Conservation (phyloP, 768 basidiomycete genomes). For the Hemileccinum impolitum region DNA sequence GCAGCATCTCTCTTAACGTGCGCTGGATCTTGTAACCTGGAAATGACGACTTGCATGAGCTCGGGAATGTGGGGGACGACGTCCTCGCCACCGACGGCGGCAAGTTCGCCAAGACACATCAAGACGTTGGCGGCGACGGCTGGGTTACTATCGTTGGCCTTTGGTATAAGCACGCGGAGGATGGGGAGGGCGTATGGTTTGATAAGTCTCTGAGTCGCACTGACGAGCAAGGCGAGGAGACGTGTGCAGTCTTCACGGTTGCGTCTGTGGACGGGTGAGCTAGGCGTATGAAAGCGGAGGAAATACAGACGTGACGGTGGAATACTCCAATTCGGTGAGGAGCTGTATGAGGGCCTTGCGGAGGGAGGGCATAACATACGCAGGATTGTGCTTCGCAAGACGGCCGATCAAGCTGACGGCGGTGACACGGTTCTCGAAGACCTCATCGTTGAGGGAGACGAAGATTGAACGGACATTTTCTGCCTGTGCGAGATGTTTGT, state of each 20-base stretch:
- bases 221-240: conserved; percentile 83
- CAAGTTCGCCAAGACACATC: conserved; percentile 91
- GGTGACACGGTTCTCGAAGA: conserved; percentile 89
- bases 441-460: conserved; percentile 96
- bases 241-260: conserved; percentile 91
- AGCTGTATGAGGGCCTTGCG: conserved; percentile 95
- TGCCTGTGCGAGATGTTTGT: conserved; percentile 94
- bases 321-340: conserved; percentile 94
- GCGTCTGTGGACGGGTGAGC: conserved; percentile 45
- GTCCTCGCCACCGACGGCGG: conserved; percentile 92
- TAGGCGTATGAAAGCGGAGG: background rate
- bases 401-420: conserved; percentile 91
- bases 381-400: conserved; percentile 92
- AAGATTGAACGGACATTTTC: conserved; percentile 98
- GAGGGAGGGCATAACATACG: conserved; percentile 97
- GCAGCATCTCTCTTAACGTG: conserved; percentile 91
- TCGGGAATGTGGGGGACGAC: conserved; percentile 77
- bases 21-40: conserved; percentile 86
- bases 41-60: conserved; percentile 87
- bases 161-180: conserved; percentile 86
- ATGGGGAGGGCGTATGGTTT: conserved; percentile 95
- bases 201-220: conserved; percentile 89
- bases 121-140: conserved; percentile 90
- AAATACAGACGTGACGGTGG: conserved; percentile 72
- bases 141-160: conserved; percentile 81